Conservation (phyloP, 75 land plant genomes). For the Picea sitchensis region DNA sequence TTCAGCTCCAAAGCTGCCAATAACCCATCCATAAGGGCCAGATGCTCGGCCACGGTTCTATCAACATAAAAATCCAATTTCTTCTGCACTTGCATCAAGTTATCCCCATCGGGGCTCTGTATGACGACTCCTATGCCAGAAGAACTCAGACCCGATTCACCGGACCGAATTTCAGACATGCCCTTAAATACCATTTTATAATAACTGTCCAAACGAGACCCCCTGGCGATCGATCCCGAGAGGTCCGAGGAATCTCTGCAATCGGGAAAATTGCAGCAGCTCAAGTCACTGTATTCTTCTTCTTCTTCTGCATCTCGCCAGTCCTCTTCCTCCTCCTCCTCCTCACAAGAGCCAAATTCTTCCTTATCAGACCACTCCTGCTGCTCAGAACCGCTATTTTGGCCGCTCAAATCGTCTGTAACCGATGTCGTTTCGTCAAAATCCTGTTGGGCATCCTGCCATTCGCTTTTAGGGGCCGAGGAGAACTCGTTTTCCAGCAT, state of each 20-base stretch:
- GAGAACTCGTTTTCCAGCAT: constrained; percentile 9
- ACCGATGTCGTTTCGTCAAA: not conserved
- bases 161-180: constrained; percentile 26
- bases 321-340: constrained; percentile 53
- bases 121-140: constrained; percentile 73
- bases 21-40: constrained; percentile 78
- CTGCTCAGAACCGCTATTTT: not conserved
- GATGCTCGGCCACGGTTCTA: constrained; percentile 61
- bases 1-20: constrained; percentile 33
- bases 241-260: constrained; percentile 4
- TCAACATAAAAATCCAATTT: constrained; percentile 67
- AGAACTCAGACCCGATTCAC: constrained; percentile 24
- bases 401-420: not conserved
- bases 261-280: not conserved
- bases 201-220: constrained; percentile 19
- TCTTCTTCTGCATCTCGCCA: constrained; percentile 49
- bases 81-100: constrained; percentile 47
- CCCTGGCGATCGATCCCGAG: constrained; percentile 25
- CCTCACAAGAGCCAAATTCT: constrained; percentile 56
- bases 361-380: constrained; percentile 26
- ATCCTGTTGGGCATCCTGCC: constrained; percentile 8
- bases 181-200: constrained; percentile 60
- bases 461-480: not conserved
- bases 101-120: constrained; percentile 23
- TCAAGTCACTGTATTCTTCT: not conserved